Base-by-base conservation (phyloP, 768 basidiomycete genomes). In the Amanita phalloides region DNA sequence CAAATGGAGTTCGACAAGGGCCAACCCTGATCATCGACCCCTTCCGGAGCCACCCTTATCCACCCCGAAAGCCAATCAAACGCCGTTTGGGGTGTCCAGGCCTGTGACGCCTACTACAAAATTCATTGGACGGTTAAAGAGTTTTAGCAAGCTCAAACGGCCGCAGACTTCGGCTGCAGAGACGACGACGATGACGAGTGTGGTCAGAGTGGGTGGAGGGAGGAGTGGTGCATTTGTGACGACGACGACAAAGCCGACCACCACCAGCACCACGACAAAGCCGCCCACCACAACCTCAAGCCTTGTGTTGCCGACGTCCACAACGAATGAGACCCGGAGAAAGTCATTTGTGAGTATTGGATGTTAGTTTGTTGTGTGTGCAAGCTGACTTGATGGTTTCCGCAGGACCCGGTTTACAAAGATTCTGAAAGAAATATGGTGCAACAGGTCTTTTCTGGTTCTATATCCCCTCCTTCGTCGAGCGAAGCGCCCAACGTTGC, bases 51-150 rank as follows among this genome's bases (percentile, higher is more conserved):
- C 10, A 42, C 1, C 41, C 10, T 9, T 20, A 11, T 21, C 20
- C 10, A 23, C 20, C 4, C 10, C 23, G 8, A 42, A 21, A 23
- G 9, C 10, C 13, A 23, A 39, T 43, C 49, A 49, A 38, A 30
- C 49, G 23, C 28, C 51, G 45, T 33, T 45, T 26, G 53, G 39
- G 4, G 51, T 9, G 21, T 39, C 35, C 3, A 46, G 45, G 10
- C 51, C 54, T 35, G 23, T 43, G 1, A 53, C 55, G 21, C 76
- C 79, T 0, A 70, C 59, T 49, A 79, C 77, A 3, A 77, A 86
- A 1, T 65, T 93, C 49, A 93, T 94, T 77, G 87, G 90, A 0
- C 77, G 86, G 55, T 65, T 93, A 53, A 88, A 83, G 64, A 82
- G 70, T 49, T 78, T 93, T 55, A 85, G 52, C 4, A 86, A 84